Base-by-base conservation (phyloP, 2,329 filamentous ascomycete genomes). In the Talaromyces albobiverticillius region DNA sequence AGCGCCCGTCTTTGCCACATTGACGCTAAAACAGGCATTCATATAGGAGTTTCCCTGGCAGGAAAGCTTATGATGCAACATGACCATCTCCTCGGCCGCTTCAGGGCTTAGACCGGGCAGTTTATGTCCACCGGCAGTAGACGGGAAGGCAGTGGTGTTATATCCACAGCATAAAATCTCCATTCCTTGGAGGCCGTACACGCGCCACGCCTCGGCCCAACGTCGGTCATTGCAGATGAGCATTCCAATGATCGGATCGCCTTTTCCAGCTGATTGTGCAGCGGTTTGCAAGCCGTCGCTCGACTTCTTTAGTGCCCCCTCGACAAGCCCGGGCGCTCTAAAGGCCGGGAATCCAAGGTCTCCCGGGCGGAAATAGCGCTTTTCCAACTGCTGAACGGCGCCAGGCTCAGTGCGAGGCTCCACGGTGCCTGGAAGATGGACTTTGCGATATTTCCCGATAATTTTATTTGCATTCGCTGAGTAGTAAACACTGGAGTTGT, bases 141-240 rank as follows among this genome's bases (percentile, higher is more conserved):
- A 75, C 76, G 2, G 78, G 81, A 53, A 53, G 22, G 51, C 51
- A 48, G 51, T 53, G 26, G 51, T 53, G 62, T 81, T 81, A 62
- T 79, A 81, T 1, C 79, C 79, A 46, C 77, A 78, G 52, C 74
- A 64, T 4, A 78, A 63, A 7, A 80, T 59, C 62, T 81, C 78
- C 2, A 73, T 72, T 6, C 78, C 78, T 59, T 81, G 77, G 6
- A 82, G 67, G 0, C 79, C 77, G 58, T 80, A 78, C 16, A 70
- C 69, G 31, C 80, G 66, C 79, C 80, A 82, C 0, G 73, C 75
- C 59, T 82, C 80, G 1, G 76, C 70, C 80, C 79, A 82, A 7
- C 79, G 70, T 4, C 79, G 66, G 62, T 82, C 79, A 59, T 82
- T 82, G 66, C 79, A 82, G 52, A 82, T 80, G 62, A 82, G 69